A percentile compares a stretch with the other conserved stretches of the same genome.
Evolutionary conservation across 78 protist species (phyloP).

Genomic region (Tieghemostelium lacteum): DNA sequence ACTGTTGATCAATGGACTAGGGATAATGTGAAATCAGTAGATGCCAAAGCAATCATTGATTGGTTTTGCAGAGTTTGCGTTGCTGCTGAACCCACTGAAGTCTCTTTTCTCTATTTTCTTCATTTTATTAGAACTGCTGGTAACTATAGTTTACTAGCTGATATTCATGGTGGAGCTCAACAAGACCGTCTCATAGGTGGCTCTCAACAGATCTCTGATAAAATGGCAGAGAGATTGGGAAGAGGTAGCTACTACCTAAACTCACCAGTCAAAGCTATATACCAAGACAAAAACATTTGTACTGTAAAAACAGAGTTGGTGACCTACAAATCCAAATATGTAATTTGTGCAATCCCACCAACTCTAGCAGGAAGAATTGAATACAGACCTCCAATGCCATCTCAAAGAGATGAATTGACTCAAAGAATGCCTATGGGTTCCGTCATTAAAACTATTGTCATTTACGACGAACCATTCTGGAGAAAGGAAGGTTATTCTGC

Average conservation of each 20-base stretch:
- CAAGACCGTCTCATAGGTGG: constrained; percentile 78
- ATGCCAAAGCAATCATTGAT: constrained; percentile 38
- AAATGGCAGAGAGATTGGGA: constrained; percentile 40
- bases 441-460: constrained; percentile 72
- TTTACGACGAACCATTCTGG: constrained; percentile 85
- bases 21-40: constrained; percentile 20
- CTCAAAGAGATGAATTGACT: constrained; percentile 54
- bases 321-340: constrained; percentile 33
- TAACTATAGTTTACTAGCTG: constrained; percentile 60
- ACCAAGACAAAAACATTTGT: constrained; percentile 35
- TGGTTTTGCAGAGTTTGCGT: constrained; percentile 71
- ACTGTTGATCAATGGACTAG: constrained; percentile 40
- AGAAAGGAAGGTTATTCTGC: constrained; percentile 77
- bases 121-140: constrained; percentile 70
- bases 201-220: constrained; percentile 75
- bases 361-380: constrained; percentile 70
- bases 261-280: constrained; percentile 27
- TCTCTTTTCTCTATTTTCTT: constrained; percentile 38
- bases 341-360: constrained; percentile 66
- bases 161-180: constrained; percentile 76
- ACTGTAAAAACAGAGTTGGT: constrained; percentile 37
- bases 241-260: neutral
- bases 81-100: constrained; percentile 67
- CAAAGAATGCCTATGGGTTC: constrained; percentile 83
- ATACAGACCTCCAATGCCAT: constrained; percentile 60